These are phyloP conservation scores for Theileria parva DNA, from an alignment of 169 alveolate species.

Conservation along the genomic window DNA sequence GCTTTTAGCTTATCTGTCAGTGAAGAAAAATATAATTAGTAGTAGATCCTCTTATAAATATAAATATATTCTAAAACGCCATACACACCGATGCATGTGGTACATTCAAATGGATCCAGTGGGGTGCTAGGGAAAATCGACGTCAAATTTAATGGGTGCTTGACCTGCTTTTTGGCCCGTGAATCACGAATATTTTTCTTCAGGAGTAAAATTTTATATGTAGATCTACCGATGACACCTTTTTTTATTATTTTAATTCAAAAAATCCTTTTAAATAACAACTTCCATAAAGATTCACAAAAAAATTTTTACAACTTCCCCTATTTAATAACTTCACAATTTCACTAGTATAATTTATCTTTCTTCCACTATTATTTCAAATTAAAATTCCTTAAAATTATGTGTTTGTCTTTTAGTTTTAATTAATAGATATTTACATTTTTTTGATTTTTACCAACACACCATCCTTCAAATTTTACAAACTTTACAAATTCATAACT, in stretches of 20 bases:
- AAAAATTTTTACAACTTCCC: constrained; percentile 1
- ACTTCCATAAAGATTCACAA: not conserved
- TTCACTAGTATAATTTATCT: not conserved
- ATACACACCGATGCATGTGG: constrained; percentile 27
- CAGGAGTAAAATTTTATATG: too few relatives aligned
- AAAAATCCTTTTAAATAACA: not conserved
- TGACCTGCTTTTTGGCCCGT: not conserved
- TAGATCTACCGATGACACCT: too few relatives aligned
- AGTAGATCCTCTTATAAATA: not conserved
- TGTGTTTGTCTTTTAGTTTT: not conserved
- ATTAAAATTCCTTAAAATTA: not conserved
- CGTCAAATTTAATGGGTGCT: constrained; percentile 5
- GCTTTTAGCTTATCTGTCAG: not conserved
- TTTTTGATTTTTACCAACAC: not conserved
- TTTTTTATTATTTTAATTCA: too few relatives aligned
- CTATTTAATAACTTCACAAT: not conserved
- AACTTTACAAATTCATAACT: not conserved
- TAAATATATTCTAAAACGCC: not conserved
- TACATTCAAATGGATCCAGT: constrained; percentile 12
- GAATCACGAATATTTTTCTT: too few relatives aligned
- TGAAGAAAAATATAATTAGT: not conserved
- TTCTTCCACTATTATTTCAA: not conserved
- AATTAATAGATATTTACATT: not conserved
- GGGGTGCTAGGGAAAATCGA: constrained; percentile 12
- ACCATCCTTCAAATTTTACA: not conserved